A percentile compares a stretch with the other conserved stretches of the same genome.
Conservation (phyloP, 768 basidiomycete species). For the Tulasnella sp. region DNA sequence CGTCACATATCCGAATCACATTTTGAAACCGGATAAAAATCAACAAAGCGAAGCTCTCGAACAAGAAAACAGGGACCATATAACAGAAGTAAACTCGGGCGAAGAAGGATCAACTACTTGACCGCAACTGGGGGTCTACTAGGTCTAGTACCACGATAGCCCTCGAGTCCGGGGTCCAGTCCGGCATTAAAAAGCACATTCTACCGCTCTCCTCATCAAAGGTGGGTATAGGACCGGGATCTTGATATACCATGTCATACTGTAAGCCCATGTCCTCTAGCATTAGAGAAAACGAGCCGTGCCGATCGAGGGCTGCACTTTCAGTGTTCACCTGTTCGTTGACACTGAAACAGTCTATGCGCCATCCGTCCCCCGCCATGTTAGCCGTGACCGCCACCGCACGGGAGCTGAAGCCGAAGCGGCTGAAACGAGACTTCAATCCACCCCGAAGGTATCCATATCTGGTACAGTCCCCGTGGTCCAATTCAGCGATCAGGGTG, state of each 20-base stretch:
- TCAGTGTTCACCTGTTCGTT: background rate
- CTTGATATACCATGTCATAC: background rate
- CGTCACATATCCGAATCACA: background rate
- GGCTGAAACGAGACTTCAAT: background rate
- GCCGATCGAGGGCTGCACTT: background rate
- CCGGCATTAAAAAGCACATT: background rate
- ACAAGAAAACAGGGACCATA: background rate
- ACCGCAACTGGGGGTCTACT: background rate
- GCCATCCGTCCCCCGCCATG: background rate
- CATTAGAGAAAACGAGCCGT: background rate
- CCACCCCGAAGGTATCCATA: background rate
- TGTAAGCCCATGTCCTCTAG: background rate
- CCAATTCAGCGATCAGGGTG: background rate
- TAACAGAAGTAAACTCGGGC: background rate
- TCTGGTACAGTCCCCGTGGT: background rate
- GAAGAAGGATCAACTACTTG: background rate
- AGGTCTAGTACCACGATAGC: background rate
- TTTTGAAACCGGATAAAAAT: background rate
- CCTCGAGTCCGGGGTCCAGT: background rate
- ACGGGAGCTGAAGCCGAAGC: background rate
- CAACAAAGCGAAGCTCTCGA: background rate
- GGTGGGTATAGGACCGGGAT: background rate
- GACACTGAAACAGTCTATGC: background rate
- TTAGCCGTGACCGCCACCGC: background rate
- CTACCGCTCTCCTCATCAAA: background rate